These are phyloP conservation scores for Colletotrichum costaricense DNA, from an alignment of 2,329 filamentous ascomycete species.

Conservation along the genomic window DNA sequence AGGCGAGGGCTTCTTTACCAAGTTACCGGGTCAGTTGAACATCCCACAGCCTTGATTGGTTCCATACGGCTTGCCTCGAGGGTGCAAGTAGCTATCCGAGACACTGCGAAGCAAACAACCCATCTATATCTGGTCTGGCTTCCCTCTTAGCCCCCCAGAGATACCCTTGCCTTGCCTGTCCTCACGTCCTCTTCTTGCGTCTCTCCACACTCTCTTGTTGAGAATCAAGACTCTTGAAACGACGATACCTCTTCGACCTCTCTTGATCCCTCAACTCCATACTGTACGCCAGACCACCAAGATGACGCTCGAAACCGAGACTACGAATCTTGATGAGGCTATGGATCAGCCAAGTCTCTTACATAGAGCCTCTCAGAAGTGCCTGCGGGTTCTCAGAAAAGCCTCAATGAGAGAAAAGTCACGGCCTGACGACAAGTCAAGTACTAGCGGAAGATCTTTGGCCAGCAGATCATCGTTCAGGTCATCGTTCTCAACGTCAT, in stretches of 20 bases:
- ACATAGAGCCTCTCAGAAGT: slow-evolving; percentile 7
- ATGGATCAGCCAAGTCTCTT: background rate
- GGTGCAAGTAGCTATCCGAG: slow-evolving; percentile 23
- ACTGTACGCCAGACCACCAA: background rate
- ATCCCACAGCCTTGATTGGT: slow-evolving; percentile 20
- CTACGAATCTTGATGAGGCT: no score
- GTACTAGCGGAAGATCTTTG: background rate
- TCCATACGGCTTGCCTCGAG: background rate
- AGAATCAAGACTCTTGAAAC: background rate
- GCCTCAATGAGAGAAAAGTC: background rate
- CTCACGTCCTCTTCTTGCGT: background rate
- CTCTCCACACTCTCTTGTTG: background rate
- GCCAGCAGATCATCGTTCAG: background rate
- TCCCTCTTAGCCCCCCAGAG: background rate
- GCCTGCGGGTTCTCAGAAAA: background rate
- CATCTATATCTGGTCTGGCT: slow-evolving; percentile 21
- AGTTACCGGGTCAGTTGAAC: slow-evolving; percentile 18
- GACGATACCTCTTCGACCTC: background rate
- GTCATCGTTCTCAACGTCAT: background rate
- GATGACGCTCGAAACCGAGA: background rate
- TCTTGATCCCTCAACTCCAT: background rate
- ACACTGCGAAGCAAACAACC: slow-evolving; percentile 21
- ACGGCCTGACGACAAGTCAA: background rate
- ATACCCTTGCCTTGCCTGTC: background rate
- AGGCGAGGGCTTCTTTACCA: background rate